These are phyloP conservation scores for Erodium trifolium DNA, from an alignment of 441 rosid genomes.

Conservation along the genomic window DNA sequence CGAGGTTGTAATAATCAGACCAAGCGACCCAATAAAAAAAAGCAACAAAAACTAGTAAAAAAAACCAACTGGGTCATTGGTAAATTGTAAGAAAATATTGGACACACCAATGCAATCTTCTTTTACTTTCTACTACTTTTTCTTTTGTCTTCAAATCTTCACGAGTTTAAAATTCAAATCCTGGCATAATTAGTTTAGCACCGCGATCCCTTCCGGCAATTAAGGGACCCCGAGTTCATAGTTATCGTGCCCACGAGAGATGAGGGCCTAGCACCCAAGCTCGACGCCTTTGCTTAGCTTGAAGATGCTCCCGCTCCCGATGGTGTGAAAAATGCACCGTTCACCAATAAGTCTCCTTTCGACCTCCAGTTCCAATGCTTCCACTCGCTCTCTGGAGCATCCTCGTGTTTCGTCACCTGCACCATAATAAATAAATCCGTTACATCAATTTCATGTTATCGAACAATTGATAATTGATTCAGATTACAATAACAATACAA, in stretches of 20 bases:
- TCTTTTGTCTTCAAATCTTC: no score
- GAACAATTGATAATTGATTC: no score
- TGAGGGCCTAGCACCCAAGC: conserved; percentile 80
- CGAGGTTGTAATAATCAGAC: no score
- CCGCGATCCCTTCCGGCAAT: conserved; percentile 47
- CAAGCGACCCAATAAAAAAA: no score
- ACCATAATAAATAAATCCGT: no score
- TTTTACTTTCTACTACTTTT: no score
- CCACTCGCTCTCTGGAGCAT: conserved; percentile 48
- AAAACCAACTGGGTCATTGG: no score
- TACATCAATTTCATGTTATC: no score
- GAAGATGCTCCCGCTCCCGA: conserved; percentile 80
- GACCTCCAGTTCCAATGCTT: conserved; percentile 25
- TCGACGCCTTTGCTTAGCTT: conserved; percentile 89
- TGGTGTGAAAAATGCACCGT: conserved; percentile 82
- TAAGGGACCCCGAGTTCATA: conserved; percentile 52
- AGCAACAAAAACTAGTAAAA: no score
- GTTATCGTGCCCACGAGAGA: conserved; percentile 71
- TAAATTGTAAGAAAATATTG: background rate
- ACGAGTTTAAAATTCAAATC: no score
- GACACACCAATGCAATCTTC: background rate
- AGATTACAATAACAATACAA: no score
- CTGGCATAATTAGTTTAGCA: conserved; percentile 34
- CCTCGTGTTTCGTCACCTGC: conserved; percentile 87
- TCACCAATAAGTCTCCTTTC: conserved; percentile 72